phyloP scores from a whole-genome alignment of 1,284 basidiomycete species.

The Cutaneotrichosporon sp. region DNA sequence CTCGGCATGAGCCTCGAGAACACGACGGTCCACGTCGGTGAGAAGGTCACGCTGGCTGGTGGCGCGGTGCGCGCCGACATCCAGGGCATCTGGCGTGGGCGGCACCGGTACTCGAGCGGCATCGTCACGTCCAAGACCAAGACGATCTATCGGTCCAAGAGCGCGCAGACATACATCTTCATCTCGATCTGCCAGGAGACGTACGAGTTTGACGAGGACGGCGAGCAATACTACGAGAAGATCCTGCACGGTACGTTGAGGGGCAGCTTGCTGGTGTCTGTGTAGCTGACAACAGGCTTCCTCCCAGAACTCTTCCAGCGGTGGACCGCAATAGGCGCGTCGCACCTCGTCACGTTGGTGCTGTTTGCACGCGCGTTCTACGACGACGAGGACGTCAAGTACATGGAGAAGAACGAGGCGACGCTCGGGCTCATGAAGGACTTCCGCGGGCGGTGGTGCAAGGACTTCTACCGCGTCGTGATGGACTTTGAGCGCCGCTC shows the following conservation, averaged over 20 bases:
- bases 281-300: constrained; percentile 57
- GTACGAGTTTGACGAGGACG: constrained; percentile 97
- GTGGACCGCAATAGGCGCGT: constrained; percentile 80
- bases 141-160: constrained; percentile 84
- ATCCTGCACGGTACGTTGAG: constrained; percentile 67
- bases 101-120: constrained; percentile 67
- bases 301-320: constrained; percentile 78
- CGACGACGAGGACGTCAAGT: constrained; percentile 75
- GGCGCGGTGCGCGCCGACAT: constrained; percentile 78
- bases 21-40: constrained; percentile 62
- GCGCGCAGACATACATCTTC: constrained; percentile 82
- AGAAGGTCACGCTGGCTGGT: constrained; percentile 54
- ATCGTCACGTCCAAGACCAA: constrained; percentile 82
- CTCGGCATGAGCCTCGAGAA: constrained; percentile 67
- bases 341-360: constrained; percentile 92
- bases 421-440: constrained; percentile 69
- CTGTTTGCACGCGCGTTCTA: constrained; percentile 94
- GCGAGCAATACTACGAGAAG: constrained; percentile 94
- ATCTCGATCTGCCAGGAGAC: constrained; percentile 95
- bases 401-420: constrained; percentile 54
- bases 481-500: constrained; percentile 85
- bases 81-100: constrained; percentile 62
- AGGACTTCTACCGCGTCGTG: constrained; percentile 94
- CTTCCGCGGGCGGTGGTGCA: constrained; percentile 77
- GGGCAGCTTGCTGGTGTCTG: no score